Percentiles rank a stretch among this genome's conserved stretches.
Evolutionary conservation across 257 asterid species (phyloP).

Genomic region (Verbascum thapsus): DNA sequence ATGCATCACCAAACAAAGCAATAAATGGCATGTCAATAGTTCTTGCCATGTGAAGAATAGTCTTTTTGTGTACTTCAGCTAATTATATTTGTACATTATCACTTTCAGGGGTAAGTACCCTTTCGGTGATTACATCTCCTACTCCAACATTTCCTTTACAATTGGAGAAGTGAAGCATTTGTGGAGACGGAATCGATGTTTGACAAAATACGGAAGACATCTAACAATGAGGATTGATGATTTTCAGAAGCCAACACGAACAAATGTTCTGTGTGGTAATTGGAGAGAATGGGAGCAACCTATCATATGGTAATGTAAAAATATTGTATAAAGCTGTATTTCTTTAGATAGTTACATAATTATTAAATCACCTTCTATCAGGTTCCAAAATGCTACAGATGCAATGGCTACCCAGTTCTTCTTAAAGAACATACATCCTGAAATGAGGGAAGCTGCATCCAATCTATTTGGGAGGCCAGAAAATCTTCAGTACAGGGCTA

Average conservation of each 20-base stretch:
- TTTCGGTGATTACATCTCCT: constrained; percentile 78
- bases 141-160: constrained; percentile 76
- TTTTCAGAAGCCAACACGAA: constrained; percentile 77
- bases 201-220: constrained; percentile 74
- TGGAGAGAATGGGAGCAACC: constrained; percentile 93
- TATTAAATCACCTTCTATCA: constrained; percentile 36
- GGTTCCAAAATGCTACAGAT: constrained; percentile 98
- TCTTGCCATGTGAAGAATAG: constrained; percentile 12
- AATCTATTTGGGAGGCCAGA: constrained; percentile 77
- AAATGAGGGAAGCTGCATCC: constrained; percentile 80
- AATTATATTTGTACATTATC: constrained; percentile 22
- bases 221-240: constrained; percentile 87
- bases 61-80: constrained; percentile 19
- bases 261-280: constrained; percentile 84
- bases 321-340: constrained; percentile 10
- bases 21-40: background rate
- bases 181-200: constrained; percentile 84
- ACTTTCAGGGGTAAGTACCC: constrained; percentile 81
- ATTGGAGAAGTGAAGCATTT: constrained; percentile 90
- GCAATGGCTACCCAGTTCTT: constrained; percentile 96
- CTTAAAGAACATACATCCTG: constrained; percentile 74
- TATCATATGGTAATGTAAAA: constrained; percentile 70
- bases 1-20: background rate
- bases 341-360: constrained; percentile 9
- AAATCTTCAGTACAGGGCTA: constrained; percentile 71